These are phyloP conservation scores for Tilletia horrida DNA, from an alignment of 1,284 basidiomycete species.

Conservation along the genomic window DNA sequence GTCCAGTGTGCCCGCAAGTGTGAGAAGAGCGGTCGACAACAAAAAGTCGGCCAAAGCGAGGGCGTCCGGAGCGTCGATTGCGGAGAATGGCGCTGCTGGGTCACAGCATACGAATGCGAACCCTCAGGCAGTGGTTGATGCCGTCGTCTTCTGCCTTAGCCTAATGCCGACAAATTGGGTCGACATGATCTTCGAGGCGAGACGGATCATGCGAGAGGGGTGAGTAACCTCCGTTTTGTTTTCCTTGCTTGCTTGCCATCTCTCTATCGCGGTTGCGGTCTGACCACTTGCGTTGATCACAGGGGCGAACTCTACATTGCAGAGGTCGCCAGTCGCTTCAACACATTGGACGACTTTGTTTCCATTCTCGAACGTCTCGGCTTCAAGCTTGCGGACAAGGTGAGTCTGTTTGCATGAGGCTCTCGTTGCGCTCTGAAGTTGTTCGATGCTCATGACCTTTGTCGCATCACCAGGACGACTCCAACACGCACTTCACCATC, in stretches of 20 bases:
- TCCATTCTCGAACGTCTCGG: constrained; percentile 71
- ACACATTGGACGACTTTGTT: constrained; percentile 65
- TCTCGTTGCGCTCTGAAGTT: not conserved
- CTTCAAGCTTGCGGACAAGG: constrained; percentile 73
- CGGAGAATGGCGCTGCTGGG: not conserved
- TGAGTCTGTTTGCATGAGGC: too few relatives aligned
- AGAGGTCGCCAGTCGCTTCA: constrained; percentile 67
- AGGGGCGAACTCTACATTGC: constrained; percentile 88
- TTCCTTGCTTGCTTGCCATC: constrained; percentile 13
- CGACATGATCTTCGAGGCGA: constrained; percentile 79
- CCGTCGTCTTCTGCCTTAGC: constrained; percentile 87
- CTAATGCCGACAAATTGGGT: constrained; percentile 98
- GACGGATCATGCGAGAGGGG: constrained; percentile 76
- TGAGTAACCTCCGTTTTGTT: constrained; percentile 57
- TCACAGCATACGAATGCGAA: not conserved
- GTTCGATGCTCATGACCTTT: constrained; percentile 31
- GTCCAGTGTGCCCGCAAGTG: constrained; percentile 72
- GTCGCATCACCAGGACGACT: constrained; percentile 17
- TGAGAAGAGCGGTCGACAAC: constrained; percentile 56
- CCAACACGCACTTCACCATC: constrained; percentile 13
- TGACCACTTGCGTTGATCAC: constrained; percentile 19
- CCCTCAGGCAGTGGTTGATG: constrained; percentile 68
- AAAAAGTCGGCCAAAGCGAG: constrained; percentile 1
- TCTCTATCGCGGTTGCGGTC: too few relatives aligned
- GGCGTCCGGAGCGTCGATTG: not conserved